Evolutionary conservation across 768 basidiomycete genomes (phyloP).

Genomic region (Roridomyces roridus): DNA sequence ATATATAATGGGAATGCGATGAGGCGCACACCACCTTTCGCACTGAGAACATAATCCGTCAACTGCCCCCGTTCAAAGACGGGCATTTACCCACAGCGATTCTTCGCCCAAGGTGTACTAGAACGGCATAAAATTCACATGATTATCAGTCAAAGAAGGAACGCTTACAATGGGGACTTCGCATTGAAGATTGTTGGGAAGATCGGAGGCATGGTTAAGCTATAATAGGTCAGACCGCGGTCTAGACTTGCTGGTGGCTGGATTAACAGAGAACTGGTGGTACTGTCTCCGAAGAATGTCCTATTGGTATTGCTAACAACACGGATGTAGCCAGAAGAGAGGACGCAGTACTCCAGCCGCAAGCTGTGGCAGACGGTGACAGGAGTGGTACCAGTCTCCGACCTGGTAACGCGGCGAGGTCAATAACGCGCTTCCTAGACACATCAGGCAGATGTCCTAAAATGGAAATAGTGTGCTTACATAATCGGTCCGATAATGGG

Average conservation of each 20-base stretch:
- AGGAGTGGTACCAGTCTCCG: not conserved
- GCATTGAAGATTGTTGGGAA: slow-evolving; percentile 93
- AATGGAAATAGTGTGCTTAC: slow-evolving; percentile 44
- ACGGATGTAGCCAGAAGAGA: not conserved
- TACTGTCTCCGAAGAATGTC: slow-evolving; percentile 92
- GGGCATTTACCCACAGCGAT: slow-evolving; percentile 87
- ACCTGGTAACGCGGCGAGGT: slow-evolving; percentile 66
- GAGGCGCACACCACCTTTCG: slow-evolving; percentile 93
- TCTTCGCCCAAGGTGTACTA: slow-evolving; percentile 89
- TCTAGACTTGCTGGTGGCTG: slow-evolving; percentile 93
- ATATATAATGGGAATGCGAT: not conserved
- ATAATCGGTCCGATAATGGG: slow-evolving; percentile 94
- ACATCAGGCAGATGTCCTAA: slow-evolving; percentile 9
- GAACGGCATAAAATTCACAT: not conserved
- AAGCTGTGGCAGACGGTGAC: slow-evolving; percentile 39
- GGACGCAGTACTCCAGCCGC: slow-evolving; percentile 55
- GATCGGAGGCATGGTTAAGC: slow-evolving; percentile 54
- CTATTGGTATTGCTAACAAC: slow-evolving; percentile 40
- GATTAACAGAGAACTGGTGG: slow-evolving; percentile 93
- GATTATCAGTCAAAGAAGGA: not conserved
- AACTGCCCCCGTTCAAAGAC: not conserved
- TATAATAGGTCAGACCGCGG: slow-evolving; percentile 65
- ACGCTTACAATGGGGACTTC: slow-evolving; percentile 89
- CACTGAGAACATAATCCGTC: slow-evolving; percentile 57
- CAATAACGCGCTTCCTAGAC: slow-evolving; percentile 78